These are phyloP conservation scores for Magnaporthiopsis incrustans DNA, from an alignment of 2,329 filamentous ascomycete genomes.

Conservation along the genomic window DNA sequence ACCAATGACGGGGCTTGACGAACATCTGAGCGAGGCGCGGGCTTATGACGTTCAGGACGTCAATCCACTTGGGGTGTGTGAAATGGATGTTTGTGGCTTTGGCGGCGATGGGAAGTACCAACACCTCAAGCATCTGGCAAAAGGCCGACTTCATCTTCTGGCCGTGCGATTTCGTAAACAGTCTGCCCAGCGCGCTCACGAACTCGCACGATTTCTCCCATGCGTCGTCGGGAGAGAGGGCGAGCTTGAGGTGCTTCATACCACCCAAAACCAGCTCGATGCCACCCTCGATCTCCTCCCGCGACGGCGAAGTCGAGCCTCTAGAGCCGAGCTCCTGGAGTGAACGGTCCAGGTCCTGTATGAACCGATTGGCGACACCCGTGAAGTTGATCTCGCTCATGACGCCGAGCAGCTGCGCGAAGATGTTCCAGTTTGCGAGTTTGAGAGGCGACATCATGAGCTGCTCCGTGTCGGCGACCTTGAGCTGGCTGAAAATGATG, in stretches of 20 bases:
- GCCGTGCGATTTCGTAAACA: conserved; percentile 81
- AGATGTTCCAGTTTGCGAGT: conserved; percentile 92
- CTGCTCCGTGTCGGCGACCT: conserved; percentile 77
- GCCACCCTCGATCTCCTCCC: conserved; percentile 66
- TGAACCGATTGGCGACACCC: conserved; percentile 73
- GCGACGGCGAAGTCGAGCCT: conserved; percentile 46
- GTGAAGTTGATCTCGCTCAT: conserved; percentile 92
- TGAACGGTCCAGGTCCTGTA: conserved; percentile 69
- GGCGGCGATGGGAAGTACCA: conserved; percentile 80
- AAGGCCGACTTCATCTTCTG: conserved; percentile 89
- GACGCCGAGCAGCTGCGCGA: conserved; percentile 84
- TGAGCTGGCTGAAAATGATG: conserved; percentile 94
- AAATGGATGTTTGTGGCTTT: conserved; percentile 69
- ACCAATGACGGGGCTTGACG: conserved; percentile 87
- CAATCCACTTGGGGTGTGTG: conserved; percentile 74
- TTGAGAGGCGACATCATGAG: conserved; percentile 70
- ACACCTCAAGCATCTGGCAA: conserved; percentile 80
- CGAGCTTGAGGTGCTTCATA: conserved; percentile 82
- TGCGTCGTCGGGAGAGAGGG: conserved; percentile 60
- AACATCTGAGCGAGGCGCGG: conserved; percentile 77
- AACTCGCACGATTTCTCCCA: conserved; percentile 90
- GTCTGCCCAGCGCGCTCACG: conserved; percentile 68
- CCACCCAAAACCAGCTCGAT: conserved; percentile 82
- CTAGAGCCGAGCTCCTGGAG: conserved; percentile 70
- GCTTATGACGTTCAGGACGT: conserved; percentile 72